phyloP scores from a whole-genome alignment of 768 basidiomycete genomes.

The Pisolithus microcarpus region DNA sequence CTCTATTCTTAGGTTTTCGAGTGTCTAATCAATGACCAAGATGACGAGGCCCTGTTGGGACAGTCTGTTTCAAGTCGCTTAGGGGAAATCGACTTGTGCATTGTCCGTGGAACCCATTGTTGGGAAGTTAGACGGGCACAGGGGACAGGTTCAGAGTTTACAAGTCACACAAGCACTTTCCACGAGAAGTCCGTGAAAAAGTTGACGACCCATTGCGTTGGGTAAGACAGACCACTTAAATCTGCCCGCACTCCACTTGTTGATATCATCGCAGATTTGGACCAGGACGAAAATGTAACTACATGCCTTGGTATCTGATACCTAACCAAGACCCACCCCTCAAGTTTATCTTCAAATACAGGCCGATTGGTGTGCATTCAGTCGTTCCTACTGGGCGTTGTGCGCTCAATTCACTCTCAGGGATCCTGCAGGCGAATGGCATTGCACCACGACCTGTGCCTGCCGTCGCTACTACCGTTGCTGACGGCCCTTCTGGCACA shows the following conservation, averaged over 20 bases:
- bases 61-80: slow-evolving; percentile 4
- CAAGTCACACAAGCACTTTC: slow-evolving; percentile 1
- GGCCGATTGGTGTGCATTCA: slow-evolving; percentile 8
- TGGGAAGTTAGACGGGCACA: too few species aligned
- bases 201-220: slow-evolving; percentile 12
- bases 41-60: slow-evolving; percentile 15
- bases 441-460: slow-evolving; percentile 7
- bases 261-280: slow-evolving; percentile 7
- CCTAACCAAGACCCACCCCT: slow-evolving; percentile 4
- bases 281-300: background rate
- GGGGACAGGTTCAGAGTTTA: too few species aligned
- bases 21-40: slow-evolving; percentile 1
- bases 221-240: slow-evolving; percentile 4
- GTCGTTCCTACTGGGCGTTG: background rate
- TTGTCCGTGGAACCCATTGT: slow-evolving; percentile 1
- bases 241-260: background rate
- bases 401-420: slow-evolving; percentile 4
- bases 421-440: slow-evolving; percentile 13
- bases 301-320: background rate
- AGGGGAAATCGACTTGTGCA: slow-evolving; percentile 11
- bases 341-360: slow-evolving; percentile 16
- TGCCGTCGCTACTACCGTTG: background rate
- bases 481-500: background rate
- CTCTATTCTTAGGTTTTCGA: background rate
- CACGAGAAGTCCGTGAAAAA: slow-evolving; percentile 19